A percentile compares a stretch with the other conserved stretches of the same genome.
Evolutionary conservation across 805 yeast genomes (phyloP).

Genomic region (Metschnikowia dekortorum): DNA sequence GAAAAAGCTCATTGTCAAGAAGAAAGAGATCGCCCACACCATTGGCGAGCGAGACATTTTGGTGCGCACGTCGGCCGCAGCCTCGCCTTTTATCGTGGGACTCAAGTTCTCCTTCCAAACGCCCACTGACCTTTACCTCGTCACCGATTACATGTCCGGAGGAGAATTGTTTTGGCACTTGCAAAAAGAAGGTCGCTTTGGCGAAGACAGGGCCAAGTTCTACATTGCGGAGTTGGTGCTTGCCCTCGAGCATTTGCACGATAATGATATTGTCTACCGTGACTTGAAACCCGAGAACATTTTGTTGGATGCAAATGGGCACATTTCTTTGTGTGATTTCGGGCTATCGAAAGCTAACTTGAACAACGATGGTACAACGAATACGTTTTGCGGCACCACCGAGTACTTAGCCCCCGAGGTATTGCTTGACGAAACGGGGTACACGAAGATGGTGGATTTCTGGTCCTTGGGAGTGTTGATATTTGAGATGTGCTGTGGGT

Average conservation of each 20-base stretch:
- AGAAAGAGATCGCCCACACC: conserved; percentile 97
- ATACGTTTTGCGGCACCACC: conserved; percentile 97
- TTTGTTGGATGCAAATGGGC: conserved; percentile 92
- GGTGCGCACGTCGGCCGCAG: conserved; percentile 85
- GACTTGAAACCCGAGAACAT: conserved; percentile 97
- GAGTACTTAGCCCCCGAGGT: conserved; percentile 98
- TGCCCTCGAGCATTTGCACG: conserved; percentile 92
- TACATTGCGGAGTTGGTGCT: conserved; percentile 93
- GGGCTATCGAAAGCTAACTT: conserved; percentile 94
- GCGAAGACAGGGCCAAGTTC: conserved; percentile 92
- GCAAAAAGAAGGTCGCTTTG: conserved; percentile 92
- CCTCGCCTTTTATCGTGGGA: conserved; percentile 92
- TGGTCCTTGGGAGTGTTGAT: conserved; percentile 97
- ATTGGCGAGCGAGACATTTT: conserved; percentile 94
- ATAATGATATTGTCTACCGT: conserved; percentile 92
- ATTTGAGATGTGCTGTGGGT: conserved; percentile 99
- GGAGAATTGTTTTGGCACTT: conserved; percentile 97
- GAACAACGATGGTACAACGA: conserved; percentile 81
- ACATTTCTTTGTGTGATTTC: conserved; percentile 94
- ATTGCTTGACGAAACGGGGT: conserved; percentile 89
- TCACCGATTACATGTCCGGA: conserved; percentile 97
- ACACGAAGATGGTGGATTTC: conserved; percentile 98
- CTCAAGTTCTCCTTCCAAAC: conserved; percentile 96
- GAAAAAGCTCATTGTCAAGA: conserved; percentile 90
- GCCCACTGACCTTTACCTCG: conserved; percentile 84